Conservation (phyloP, 176 grass and related monocot genomes). For the Poa annua region DNA sequence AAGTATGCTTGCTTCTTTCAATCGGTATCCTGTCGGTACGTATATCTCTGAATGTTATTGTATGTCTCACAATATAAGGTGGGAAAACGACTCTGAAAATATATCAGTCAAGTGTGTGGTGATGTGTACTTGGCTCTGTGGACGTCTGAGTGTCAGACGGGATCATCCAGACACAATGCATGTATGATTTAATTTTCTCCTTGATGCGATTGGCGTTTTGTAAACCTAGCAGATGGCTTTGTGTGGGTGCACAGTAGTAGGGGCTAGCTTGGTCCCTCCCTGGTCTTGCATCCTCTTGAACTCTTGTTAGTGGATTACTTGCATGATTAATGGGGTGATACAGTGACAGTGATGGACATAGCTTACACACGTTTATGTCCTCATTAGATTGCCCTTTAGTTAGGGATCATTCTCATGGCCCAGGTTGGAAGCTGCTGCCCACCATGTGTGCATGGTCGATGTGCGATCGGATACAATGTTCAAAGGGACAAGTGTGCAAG, state of each 20-base stretch:
- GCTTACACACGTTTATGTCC: constrained; percentile 11
- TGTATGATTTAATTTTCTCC: constrained; percentile 44
- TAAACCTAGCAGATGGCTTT: constrained; percentile 12
- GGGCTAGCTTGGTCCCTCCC: constrained; percentile 25
- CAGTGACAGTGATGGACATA: constrained; percentile 34
- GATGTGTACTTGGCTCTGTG: constrained; percentile 28
- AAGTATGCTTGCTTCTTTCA: constrained; percentile 33
- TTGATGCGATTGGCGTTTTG: constrained; percentile 41
- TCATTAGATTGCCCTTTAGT: constrained; percentile 20
- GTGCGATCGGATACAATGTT: constrained; percentile 8
- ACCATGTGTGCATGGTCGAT: constrained; percentile 7
- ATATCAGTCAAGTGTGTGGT: constrained; percentile 28
- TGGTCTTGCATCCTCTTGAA: constrained; percentile 43
- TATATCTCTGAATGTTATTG: constrained; percentile 39
- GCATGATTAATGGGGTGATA: constrained; percentile 30
- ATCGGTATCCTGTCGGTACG: constrained; percentile 37
- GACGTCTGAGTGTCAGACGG: constrained; percentile 31
- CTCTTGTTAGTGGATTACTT: constrained; percentile 52
- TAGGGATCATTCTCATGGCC: constrained; percentile 1
- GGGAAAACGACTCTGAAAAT: constrained; percentile 9
- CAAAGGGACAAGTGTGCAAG: not conserved
- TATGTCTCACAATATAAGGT: constrained; percentile 42
- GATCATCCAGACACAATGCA: constrained; percentile 41
- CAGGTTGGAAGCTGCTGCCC: not conserved
- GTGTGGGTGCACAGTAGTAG: constrained; percentile 33